phyloP scores from a whole-genome alignment of 306 rosid species.

The Begonia loranthoides region DNA sequence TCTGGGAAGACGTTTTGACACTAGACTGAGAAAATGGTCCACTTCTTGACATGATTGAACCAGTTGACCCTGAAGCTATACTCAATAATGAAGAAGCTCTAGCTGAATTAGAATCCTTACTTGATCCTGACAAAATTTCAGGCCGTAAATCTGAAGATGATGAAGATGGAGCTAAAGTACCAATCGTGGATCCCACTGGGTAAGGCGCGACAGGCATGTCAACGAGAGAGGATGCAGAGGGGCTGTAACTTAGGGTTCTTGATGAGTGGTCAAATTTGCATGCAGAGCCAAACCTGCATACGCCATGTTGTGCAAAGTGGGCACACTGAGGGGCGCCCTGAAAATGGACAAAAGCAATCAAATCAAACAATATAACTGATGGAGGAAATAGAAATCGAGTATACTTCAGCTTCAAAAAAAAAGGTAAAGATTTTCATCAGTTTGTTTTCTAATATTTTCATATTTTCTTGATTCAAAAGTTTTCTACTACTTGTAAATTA shows the following conservation, averaged over 20 bases:
- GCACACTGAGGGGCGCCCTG: slow-evolving; percentile 80
- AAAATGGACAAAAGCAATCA: background rate
- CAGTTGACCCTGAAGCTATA: slow-evolving; percentile 52
- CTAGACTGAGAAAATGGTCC: slow-evolving; percentile 17
- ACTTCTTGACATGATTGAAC: slow-evolving; percentile 47
- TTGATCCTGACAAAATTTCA: slow-evolving; percentile 44
- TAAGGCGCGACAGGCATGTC: slow-evolving; percentile 93
- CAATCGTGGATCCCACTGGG: slow-evolving; percentile 77
- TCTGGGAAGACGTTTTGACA: slow-evolving; percentile 29
- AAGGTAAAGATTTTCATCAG: too few relatives aligned
- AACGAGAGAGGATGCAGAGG: slow-evolving; percentile 79
- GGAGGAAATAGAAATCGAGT: too few relatives aligned
- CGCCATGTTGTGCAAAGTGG: slow-evolving; percentile 76
- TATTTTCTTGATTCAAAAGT: too few relatives aligned
- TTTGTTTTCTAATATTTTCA: too few relatives aligned
- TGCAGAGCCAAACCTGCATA: slow-evolving; percentile 68
- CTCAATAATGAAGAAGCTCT: slow-evolving; percentile 68
- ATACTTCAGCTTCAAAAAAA: too few relatives aligned
- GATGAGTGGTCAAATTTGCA: slow-evolving; percentile 87
- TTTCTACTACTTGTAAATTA: too few relatives aligned
- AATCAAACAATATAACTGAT: too few relatives aligned
- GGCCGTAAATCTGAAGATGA: slow-evolving; percentile 80
- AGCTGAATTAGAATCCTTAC: slow-evolving; percentile 58
- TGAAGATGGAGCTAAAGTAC: slow-evolving; percentile 75
- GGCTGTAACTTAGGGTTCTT: slow-evolving; percentile 79